These are phyloP conservation scores for Fusarium sp. DNA, from an alignment of 2,329 filamentous ascomycete genomes.

Conservation along the genomic window DNA sequence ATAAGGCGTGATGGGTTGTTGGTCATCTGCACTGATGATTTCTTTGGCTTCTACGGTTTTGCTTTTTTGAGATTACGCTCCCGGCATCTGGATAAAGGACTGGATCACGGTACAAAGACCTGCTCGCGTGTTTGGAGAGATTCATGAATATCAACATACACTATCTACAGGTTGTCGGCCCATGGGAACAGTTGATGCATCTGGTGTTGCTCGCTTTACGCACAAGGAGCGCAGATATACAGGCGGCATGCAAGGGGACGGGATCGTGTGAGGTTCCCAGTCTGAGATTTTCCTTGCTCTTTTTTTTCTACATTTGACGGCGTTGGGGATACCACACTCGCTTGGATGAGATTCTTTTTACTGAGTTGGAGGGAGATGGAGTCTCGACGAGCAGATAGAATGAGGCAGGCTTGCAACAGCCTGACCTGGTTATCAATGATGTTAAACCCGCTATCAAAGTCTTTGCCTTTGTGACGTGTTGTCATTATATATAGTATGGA, in stretches of 20 bases:
- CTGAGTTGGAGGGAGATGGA: conserved; percentile 14
- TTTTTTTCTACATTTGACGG: conserved; percentile 33
- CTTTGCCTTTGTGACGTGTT: neutral
- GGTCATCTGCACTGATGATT: conserved; percentile 25
- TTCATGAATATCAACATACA: conserved; percentile 6
- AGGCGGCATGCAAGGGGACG: conserved; percentile 38
- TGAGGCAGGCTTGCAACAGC: conserved; percentile 24
- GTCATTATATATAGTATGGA: neutral
- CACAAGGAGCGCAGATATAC: conserved; percentile 37
- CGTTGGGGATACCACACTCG: conserved; percentile 46
- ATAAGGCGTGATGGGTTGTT: conserved; percentile 38
- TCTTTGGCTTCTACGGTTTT: conserved; percentile 13
- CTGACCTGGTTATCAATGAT: conserved; percentile 48
- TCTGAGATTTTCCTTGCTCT: conserved; percentile 11
- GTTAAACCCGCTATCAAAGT: conserved; percentile 33
- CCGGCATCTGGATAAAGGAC: conserved; percentile 32
- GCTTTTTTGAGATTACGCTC: conserved; percentile 30
- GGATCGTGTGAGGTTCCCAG: conserved; percentile 32
- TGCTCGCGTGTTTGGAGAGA: conserved; percentile 32
- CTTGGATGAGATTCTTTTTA: conserved; percentile 22
- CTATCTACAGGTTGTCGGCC: conserved; percentile 16
- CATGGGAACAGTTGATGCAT: conserved; percentile 17
- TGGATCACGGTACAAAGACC: conserved; percentile 36
- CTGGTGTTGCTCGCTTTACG: conserved; percentile 38
- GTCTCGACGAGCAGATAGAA: conserved; percentile 33